These are phyloP conservation scores for Pezicula carpinea DNA, from an alignment of 2,329 filamentous ascomycete genomes.

Conservation along the genomic window DNA sequence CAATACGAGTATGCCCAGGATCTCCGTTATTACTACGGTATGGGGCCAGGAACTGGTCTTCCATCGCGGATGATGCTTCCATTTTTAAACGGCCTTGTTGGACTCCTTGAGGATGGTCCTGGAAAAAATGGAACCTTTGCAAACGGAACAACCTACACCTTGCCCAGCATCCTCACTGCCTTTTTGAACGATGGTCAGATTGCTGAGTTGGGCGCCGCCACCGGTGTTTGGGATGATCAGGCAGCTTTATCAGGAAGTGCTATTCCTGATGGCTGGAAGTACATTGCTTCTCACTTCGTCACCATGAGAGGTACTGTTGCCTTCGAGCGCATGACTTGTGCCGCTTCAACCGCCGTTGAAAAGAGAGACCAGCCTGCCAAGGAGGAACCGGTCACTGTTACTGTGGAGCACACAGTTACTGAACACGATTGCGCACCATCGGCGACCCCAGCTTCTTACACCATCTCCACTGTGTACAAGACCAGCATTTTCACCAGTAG, in stretches of 20 bases:
- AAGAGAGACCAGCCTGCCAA: too few species aligned
- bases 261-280: constrained; percentile 45
- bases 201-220: constrained; percentile 53
- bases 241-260: constrained; percentile 40
- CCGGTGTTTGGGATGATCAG: constrained; percentile 58
- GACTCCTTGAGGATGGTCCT: constrained; percentile 48
- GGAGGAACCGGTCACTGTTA: neutral
- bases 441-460: too few species aligned
- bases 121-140: constrained; percentile 40
- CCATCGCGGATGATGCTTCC: constrained; percentile 57
- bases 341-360: neutral
- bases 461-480: too few species aligned
- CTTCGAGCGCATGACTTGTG: constrained; percentile 58
- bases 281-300: constrained; percentile 49
- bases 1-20: constrained; percentile 66
- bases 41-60: constrained; percentile 51
- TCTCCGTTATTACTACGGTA: constrained; percentile 63
- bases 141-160: constrained; percentile 40
- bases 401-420: neutral
- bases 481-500: too few species aligned
- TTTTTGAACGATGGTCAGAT: constrained; percentile 66
- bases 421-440: too few species aligned
- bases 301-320: constrained; percentile 63
- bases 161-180: constrained; percentile 54
- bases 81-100: constrained; percentile 49